Evolutionary conservation across 1,284 basidiomycete species (phyloP).

Genomic region (Wallemia hederae): DNA sequence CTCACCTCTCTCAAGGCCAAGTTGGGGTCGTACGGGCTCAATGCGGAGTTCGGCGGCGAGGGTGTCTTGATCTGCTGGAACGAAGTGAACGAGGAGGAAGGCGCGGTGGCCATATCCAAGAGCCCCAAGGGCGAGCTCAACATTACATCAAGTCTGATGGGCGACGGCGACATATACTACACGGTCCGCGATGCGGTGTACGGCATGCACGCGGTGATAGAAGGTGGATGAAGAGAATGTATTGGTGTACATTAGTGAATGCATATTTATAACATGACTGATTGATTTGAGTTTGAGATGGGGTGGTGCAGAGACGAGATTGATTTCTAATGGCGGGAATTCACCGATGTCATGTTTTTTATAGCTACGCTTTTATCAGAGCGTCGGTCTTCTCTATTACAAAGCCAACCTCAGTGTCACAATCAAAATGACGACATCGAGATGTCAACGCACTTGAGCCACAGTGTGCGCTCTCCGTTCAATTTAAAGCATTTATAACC

Average conservation of each 20-base stretch:
- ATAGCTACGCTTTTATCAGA: no score
- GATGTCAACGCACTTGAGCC: no score
- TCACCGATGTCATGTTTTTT: no score
- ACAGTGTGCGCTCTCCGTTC: no score
- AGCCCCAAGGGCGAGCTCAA: conserved; percentile 51
- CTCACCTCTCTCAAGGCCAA: conserved; percentile 54
- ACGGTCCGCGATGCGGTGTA: conserved; percentile 62
- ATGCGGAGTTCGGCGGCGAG: conserved; percentile 74
- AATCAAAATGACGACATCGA: no score
- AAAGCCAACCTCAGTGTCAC: no score
- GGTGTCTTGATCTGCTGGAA: conserved; percentile 54
- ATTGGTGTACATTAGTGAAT: neutral
- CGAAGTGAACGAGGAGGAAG: conserved; percentile 25
- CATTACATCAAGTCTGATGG: conserved; percentile 42
- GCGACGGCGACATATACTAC: conserved; percentile 48
- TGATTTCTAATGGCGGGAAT: no score
- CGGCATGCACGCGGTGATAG: conserved; percentile 34
- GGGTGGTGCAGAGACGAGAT: no score
- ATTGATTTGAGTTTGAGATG: no score
- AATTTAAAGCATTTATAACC: no score
- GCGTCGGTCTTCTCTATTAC: no score
- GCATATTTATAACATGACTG: neutral
- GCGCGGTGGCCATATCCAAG: conserved; percentile 65
- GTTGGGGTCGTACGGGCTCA: conserved; percentile 39
- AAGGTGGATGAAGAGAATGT: no score